phyloP scores from a whole-genome alignment of 1,284 basidiomycete species.

The Apiotrichum mycotoxinovorans region DNA sequence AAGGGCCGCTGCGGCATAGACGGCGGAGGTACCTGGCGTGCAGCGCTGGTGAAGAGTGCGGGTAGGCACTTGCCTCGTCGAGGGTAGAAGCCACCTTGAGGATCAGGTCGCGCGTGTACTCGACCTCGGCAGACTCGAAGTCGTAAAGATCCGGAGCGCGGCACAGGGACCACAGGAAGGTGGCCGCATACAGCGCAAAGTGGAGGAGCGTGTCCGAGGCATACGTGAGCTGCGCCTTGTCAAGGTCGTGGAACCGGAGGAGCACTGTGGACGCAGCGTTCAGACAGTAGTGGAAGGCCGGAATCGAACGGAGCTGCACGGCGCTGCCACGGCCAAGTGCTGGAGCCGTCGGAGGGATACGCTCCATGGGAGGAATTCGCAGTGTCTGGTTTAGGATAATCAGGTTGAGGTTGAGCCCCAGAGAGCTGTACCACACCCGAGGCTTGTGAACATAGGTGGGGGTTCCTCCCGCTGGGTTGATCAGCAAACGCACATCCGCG shows the following conservation, averaged over 20 bases:
- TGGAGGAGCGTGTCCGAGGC: conserved; percentile 41
- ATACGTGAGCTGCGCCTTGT: conserved; percentile 30
- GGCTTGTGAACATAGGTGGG: conserved; percentile 32
- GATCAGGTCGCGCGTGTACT: conserved; percentile 36
- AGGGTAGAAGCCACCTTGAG: conserved; percentile 30
- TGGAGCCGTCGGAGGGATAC: conserved; percentile 23
- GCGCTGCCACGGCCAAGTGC: neutral
- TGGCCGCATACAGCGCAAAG: conserved; percentile 40
- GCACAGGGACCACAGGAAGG: conserved; percentile 32
- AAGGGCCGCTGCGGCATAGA: conserved; percentile 17
- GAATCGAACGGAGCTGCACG: conserved; percentile 26
- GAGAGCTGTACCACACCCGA: conserved; percentile 31
- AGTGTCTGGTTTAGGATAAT: conserved; percentile 38
- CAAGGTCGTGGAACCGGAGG: conserved; percentile 28
- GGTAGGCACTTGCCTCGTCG: conserved; percentile 29
- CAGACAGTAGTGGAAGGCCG: conserved; percentile 36
- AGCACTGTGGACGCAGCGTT: conserved; percentile 34
- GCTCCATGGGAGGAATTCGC: conserved; percentile 30
- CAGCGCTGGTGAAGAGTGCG: conserved; percentile 30
- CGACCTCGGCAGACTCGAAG: conserved; percentile 31
- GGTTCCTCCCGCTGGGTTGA: conserved; percentile 23
- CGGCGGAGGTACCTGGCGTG: conserved; percentile 36
- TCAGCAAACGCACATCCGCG: neutral
- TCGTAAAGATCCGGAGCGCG: conserved; percentile 31
- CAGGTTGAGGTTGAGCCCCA: conserved; percentile 39